Percentiles rank a stretch among this genome's conserved stretches.
These are phyloP conservation scores for Aphanomyces euteiches DNA, from an alignment of 352 stramenopile genomes.

Conservation along the genomic window DNA sequence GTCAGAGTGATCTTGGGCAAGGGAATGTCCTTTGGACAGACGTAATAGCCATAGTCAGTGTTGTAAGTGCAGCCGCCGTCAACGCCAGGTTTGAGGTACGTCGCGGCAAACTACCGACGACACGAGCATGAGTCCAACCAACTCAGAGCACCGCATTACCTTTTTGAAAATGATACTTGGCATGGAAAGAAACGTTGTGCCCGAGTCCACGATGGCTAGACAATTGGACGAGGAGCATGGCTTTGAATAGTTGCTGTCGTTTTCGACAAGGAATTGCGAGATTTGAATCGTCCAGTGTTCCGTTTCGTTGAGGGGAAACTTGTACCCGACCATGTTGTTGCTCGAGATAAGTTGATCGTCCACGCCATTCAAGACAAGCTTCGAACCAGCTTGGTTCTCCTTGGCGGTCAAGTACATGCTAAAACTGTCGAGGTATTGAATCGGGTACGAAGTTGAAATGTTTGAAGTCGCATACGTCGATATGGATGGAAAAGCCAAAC, in stretches of 20 bases:
- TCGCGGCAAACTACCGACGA: conserved; percentile 27
- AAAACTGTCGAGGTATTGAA: conserved; percentile 62
- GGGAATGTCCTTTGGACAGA: conserved; percentile 46
- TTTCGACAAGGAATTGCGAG: conserved; percentile 51
- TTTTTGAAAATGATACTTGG: conserved; percentile 40
- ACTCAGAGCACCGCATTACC: conserved; percentile 34
- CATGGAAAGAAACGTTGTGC: conserved; percentile 59
- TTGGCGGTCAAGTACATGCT: conserved; percentile 57
- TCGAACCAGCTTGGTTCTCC: conserved; percentile 48
- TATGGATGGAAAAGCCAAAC: conserved; percentile 53
- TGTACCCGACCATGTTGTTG: conserved; percentile 45
- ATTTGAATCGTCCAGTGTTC: conserved; percentile 69
- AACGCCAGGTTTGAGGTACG: conserved; percentile 39
- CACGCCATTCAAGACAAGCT: conserved; percentile 65
- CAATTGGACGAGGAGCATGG: conserved; percentile 41
- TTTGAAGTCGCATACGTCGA: conserved; percentile 41
- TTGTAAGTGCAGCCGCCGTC: conserved; percentile 36
- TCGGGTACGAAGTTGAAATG: conserved; percentile 6
- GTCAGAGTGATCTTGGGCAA: conserved; percentile 53
- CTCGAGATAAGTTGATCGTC: conserved; percentile 51
- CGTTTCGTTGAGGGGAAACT: conserved; percentile 46
- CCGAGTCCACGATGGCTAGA: conserved; percentile 59
- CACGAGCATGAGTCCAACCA: background rate
- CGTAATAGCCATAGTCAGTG: conserved; percentile 42
- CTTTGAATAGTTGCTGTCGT: conserved; percentile 36